These are phyloP conservation scores for Terana coerulea DNA, from an alignment of 768 basidiomycete genomes.

Conservation along the genomic window DNA sequence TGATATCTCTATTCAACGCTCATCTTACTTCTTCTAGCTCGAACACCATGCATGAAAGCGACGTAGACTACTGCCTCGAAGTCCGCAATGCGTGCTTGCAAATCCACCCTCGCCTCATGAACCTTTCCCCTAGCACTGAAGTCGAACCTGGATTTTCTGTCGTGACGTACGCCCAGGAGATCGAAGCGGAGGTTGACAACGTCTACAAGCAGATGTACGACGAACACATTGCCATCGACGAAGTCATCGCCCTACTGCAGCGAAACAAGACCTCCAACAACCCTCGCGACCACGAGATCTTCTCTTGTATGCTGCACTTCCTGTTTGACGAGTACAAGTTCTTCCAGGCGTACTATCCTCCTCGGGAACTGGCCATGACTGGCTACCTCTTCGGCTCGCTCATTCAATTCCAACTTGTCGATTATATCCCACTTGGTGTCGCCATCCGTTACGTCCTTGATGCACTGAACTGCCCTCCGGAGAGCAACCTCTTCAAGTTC, in stretches of 20 bases:
- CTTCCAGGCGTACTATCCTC: slow-evolving; percentile 94
- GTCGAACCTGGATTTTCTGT: slow-evolving; percentile 90
- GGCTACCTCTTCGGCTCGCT: slow-evolving; percentile 95
- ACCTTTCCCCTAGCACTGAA: slow-evolving; percentile 80
- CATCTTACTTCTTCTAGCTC: slow-evolving; percentile 43
- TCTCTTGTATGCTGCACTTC: slow-evolving; percentile 99
- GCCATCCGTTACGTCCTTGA: slow-evolving; percentile 96
- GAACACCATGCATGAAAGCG: slow-evolving; percentile 67
- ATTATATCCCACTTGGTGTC: slow-evolving; percentile 91
- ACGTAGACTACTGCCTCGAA: slow-evolving; percentile 85
- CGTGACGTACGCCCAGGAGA: slow-evolving; percentile 81
- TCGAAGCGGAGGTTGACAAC: slow-evolving; percentile 88
- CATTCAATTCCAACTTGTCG: slow-evolving; percentile 90
- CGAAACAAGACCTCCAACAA: slow-evolving; percentile 80
- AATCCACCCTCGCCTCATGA: slow-evolving; percentile 95
- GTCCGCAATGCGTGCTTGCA: slow-evolving; percentile 91
- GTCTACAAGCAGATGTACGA: slow-evolving; percentile 99
- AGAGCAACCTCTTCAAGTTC: slow-evolving; percentile 93
- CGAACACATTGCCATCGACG: slow-evolving; percentile 90
- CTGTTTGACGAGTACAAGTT: slow-evolving; percentile 99
- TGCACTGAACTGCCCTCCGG: slow-evolving; percentile 85
- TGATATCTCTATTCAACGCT: background rate
- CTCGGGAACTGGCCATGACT: slow-evolving; percentile 92
- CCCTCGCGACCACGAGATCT: slow-evolving; percentile 88
- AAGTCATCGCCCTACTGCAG: slow-evolving; percentile 86